Percentiles rank a stretch among this genome's conserved stretches.
phyloP scores from a whole-genome alignment of 2,329 filamentous ascomycete genomes.

The Colletotrichum sp. region DNA sequence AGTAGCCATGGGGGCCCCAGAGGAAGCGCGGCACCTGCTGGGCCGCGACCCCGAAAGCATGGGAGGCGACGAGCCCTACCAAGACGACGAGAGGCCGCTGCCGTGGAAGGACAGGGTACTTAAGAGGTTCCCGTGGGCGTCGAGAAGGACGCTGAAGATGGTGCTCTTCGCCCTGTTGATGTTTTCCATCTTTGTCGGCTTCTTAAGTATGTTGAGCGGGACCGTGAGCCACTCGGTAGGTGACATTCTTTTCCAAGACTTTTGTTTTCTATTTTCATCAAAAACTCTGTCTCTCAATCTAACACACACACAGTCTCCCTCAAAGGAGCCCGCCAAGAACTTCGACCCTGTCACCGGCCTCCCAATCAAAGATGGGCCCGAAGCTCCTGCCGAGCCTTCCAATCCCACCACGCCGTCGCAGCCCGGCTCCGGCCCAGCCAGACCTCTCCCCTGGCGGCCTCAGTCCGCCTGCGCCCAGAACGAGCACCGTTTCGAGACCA shows the following conservation, averaged over 20 bases:
- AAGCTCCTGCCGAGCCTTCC: neutral
- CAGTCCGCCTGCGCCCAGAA: constrained; percentile 1
- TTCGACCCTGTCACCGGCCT: constrained; percentile 13
- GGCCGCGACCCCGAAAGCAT: constrained; percentile 51
- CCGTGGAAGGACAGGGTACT: constrained; percentile 29
- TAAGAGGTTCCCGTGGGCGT: constrained; percentile 6
- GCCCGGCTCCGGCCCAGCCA: neutral
- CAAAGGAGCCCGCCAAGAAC: neutral
- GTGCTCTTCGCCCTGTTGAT: constrained; percentile 35
- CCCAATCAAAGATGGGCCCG: constrained; percentile 10
- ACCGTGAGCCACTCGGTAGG: constrained; percentile 33
- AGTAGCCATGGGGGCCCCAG: constrained; percentile 43
- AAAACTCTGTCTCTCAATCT: neutral
- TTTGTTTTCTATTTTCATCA: neutral
- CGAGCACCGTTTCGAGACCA: constrained; percentile 30
- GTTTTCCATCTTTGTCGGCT: constrained; percentile 33
- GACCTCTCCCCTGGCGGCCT: constrained; percentile 5
- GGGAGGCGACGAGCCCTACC: constrained; percentile 33
- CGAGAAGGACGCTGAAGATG: constrained; percentile 32
- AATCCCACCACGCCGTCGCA: neutral
- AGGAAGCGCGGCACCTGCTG: constrained; percentile 49
- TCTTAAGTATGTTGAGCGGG: constrained; percentile 28
- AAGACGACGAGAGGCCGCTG: neutral
- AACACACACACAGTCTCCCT: neutral
- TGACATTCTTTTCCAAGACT: neutral